Conservation (phyloP, 768 basidiomycete species). For the Serendipita sp. region DNA sequence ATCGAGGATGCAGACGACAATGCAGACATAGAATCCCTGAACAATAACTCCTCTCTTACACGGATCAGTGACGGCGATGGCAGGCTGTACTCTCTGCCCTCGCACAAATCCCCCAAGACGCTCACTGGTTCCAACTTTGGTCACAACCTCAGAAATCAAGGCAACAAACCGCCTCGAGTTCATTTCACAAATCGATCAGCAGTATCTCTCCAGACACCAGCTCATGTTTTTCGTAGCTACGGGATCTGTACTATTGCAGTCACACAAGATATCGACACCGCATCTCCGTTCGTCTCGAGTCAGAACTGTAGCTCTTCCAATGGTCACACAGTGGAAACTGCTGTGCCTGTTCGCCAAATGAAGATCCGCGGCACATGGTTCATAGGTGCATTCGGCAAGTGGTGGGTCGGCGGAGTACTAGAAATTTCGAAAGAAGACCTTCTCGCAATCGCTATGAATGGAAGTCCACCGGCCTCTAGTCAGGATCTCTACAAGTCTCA, state of each 20-base stretch:
- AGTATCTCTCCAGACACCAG: constrained; percentile 81
- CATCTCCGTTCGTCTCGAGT: constrained; percentile 11
- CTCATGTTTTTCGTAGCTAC: constrained; percentile 73
- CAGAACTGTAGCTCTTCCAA: not conserved
- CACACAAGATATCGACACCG: constrained; percentile 40
- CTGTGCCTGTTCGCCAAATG: not conserved
- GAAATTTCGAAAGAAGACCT: constrained; percentile 22
- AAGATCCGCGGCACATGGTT: constrained; percentile 61
- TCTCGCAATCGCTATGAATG: not conserved
- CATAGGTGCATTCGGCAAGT: constrained; percentile 77
- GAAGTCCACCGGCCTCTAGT: constrained; percentile 28
- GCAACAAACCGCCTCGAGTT: constrained; percentile 27
- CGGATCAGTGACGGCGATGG: constrained; percentile 4
- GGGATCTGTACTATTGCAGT: constrained; percentile 77
- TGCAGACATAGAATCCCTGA: constrained; percentile 15
- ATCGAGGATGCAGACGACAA: constrained; percentile 43
- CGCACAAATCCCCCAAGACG: not conserved
- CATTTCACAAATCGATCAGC: constrained; percentile 89
- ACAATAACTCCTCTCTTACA: constrained; percentile 12
- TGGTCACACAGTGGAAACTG: constrained; percentile 10
- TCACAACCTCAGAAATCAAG: constrained; percentile 8
- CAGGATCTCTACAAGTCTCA: constrained; percentile 54
- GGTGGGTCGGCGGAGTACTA: constrained; percentile 77
- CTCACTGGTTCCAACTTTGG: not conserved
- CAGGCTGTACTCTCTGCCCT: not conserved